Evolutionary conservation across 208 protist genomes (phyloP).

Genomic region (Crithidia acanthocephali): DNA sequence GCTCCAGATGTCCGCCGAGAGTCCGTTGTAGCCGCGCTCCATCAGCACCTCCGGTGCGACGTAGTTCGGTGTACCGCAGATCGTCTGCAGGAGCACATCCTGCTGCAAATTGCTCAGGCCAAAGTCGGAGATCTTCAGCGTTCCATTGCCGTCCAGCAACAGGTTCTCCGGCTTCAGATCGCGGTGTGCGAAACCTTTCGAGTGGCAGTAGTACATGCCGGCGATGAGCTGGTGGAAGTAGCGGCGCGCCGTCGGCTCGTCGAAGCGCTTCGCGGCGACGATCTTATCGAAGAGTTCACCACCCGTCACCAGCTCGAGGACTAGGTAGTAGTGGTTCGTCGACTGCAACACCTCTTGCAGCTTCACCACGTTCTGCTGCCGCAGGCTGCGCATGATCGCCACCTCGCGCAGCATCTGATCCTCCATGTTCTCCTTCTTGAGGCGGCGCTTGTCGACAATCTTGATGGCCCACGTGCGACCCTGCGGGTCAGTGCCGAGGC

Average conservation of each 20-base stretch:
- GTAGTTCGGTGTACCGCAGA: constrained; percentile 94
- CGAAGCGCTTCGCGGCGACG: constrained; percentile 77
- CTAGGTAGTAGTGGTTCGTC: constrained; percentile 89
- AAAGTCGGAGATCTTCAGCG: constrained; percentile 94
- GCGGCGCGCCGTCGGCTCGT: constrained; percentile 79
- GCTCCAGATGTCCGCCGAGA: constrained; percentile 96
- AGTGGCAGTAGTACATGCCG: constrained; percentile 95
- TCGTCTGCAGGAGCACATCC: constrained; percentile 82
- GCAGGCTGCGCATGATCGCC: constrained; percentile 82
- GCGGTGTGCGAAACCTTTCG: constrained; percentile 86
- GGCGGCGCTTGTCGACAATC: constrained; percentile 87
- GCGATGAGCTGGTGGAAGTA: constrained; percentile 98
- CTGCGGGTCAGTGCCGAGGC: constrained; percentile 64
- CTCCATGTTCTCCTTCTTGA: constrained; percentile 90
- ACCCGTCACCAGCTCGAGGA: constrained; percentile 90
- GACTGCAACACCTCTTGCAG: constrained; percentile 91
- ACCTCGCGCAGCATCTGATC: constrained; percentile 93
- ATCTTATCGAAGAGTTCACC: constrained; percentile 96
- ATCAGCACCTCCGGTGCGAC: constrained; percentile 95
- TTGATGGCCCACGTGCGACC: constrained; percentile 88
- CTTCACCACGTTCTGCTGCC: constrained; percentile 86
- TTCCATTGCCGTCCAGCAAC: constrained; percentile 73
- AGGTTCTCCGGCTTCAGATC: constrained; percentile 95
- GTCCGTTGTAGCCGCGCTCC: constrained; percentile 93
- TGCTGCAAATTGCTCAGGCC: constrained; percentile 91